Percentiles rank a stretch among this genome's conserved stretches.
Evolutionary conservation across 1,284 basidiomycete species (phyloP).

Genomic region (Apiotrichum gamsii): DNA sequence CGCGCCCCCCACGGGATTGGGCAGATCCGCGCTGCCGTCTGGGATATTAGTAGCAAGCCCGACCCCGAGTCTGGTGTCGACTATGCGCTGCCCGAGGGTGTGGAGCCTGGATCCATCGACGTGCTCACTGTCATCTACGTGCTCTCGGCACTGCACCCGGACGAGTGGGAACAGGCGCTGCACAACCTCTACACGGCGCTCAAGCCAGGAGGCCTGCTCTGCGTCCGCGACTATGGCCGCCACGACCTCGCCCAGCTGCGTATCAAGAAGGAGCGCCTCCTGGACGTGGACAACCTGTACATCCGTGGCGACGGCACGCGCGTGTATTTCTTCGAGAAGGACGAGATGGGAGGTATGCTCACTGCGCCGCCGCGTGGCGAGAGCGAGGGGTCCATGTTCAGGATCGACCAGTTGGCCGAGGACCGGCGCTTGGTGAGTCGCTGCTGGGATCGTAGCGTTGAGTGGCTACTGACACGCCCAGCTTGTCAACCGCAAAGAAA

Average conservation of each 20-base stretch:
- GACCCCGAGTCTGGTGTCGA: conserved; percentile 1
- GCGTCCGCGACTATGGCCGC: conserved; percentile 91
- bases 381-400: conserved; percentile 53
- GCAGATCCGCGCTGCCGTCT: conserved; percentile 66
- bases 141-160: conserved; percentile 84
- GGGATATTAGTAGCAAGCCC: conserved; percentile 71
- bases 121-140: conserved; percentile 92
- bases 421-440: conserved; percentile 68
- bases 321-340: conserved; percentile 85
- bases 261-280: conserved; percentile 78
- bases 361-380: conserved; percentile 52
- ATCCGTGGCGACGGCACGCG: conserved; percentile 93
- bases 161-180: conserved; percentile 82
- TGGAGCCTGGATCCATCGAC: conserved; percentile 67
- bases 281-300: conserved; percentile 92
- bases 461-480: conserved; percentile 6
- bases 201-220: conserved; percentile 76
- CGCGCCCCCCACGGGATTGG: conserved; percentile 61
- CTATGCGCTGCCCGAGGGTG: conserved; percentile 56
- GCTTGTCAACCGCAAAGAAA: conserved; percentile 82
- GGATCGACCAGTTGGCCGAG: conserved; percentile 68
- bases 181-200: conserved; percentile 81
- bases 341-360: conserved; percentile 74
- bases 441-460: too few relatives aligned
- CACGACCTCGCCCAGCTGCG: conserved; percentile 90